Conservation (phyloP, 1,139 yeast species). For the Taphrina sp. region DNA sequence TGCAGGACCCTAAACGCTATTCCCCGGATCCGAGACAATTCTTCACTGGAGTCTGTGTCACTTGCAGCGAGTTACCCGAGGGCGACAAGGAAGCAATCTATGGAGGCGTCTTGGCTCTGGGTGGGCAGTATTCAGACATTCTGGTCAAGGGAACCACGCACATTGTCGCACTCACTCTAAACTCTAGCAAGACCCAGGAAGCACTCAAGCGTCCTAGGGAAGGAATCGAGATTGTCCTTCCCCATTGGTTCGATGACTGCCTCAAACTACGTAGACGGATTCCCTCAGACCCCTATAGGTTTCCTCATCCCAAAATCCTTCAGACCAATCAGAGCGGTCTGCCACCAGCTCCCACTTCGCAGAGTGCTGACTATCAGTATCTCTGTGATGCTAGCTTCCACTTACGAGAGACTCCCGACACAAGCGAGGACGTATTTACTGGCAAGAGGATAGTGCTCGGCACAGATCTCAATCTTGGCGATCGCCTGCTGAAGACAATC, state of each 20-base stretch:
- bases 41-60: constrained; percentile 60
- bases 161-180: constrained; percentile 57
- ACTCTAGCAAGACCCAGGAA: constrained; percentile 46
- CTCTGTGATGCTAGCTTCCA: background rate
- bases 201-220: constrained; percentile 35
- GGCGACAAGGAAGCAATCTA: constrained; percentile 66
- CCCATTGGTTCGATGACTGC: constrained; percentile 74
- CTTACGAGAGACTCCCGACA: background rate
- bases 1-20: constrained; percentile 17
- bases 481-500: constrained; percentile 42
- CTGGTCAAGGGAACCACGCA: constrained; percentile 75
- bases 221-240: constrained; percentile 59
- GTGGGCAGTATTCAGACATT: constrained; percentile 68
- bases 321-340: constrained; percentile 14
- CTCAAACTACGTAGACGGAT: constrained; percentile 54
- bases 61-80: constrained; percentile 58
- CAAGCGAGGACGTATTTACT: constrained; percentile 40
- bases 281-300: constrained; percentile 55
- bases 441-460: constrained; percentile 43
- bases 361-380: constrained; percentile 17
- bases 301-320: constrained; percentile 44
- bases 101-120: constrained; percentile 67
- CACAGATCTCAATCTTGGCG: constrained; percentile 45
- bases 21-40: constrained; percentile 71
- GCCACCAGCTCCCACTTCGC: constrained; percentile 22